phyloP scores from a whole-genome alignment of 345 rosid species.

The Citrus mangshanensis region DNA sequence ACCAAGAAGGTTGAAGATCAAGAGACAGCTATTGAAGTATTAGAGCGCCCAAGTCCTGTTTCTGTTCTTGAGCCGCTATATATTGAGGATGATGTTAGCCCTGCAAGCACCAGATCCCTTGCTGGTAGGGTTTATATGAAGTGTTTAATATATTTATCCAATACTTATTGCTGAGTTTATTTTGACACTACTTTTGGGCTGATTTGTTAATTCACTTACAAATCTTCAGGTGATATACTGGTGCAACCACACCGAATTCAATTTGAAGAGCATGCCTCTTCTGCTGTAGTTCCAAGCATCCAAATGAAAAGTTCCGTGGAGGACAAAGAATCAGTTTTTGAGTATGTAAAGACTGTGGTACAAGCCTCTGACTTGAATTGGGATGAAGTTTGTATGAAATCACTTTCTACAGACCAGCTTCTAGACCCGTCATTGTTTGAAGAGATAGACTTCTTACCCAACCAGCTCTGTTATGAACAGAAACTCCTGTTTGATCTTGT shows the following conservation, averaged over 20 bases:
- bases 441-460: constrained; percentile 52
- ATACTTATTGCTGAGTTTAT: background rate
- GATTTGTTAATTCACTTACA: constrained; percentile 25
- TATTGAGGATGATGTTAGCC: constrained; percentile 64
- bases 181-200: constrained; percentile 4
- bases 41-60: constrained; percentile 76
- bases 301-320: constrained; percentile 37
- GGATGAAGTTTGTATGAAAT: constrained; percentile 66
- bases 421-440: constrained; percentile 55
- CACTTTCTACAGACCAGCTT: constrained; percentile 55
- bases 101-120: constrained; percentile 45
- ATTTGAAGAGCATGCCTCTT: constrained; percentile 52
- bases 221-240: constrained; percentile 44
- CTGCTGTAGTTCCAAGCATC: constrained; percentile 27
- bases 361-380: constrained; percentile 53
- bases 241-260: constrained; percentile 57
- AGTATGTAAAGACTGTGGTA: constrained; percentile 54
- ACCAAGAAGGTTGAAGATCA: constrained; percentile 41
- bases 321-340: constrained; percentile 43
- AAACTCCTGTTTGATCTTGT: constrained; percentile 69
- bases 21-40: constrained; percentile 38
- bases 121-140: constrained; percentile 43
- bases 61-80: constrained; percentile 85
- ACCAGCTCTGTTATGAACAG: constrained; percentile 44
- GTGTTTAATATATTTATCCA: background rate